Conservation (phyloP, 805 yeast genomes). For the Yamadazyma akitaensis region DNA sequence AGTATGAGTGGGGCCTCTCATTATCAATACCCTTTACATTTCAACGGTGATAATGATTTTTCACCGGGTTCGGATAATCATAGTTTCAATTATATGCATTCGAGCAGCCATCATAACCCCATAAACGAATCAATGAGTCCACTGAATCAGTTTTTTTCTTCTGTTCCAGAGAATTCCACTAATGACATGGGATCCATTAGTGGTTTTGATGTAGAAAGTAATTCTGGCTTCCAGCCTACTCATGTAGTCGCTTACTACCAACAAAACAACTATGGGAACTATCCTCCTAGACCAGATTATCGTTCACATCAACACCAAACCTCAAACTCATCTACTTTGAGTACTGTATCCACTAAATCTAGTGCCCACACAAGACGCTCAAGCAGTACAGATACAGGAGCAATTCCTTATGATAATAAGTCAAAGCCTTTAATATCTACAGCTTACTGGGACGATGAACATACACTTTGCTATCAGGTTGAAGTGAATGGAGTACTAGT, state of each 20-base stretch:
- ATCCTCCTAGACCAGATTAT: background rate
- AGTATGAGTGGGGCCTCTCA: background rate
- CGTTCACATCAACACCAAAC: conserved; percentile 8
- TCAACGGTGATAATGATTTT: background rate
- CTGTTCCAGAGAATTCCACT: background rate
- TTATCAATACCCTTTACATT: background rate
- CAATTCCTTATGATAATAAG: background rate
- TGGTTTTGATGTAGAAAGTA: background rate
- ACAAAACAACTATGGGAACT: conserved; percentile 1
- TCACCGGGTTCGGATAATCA: background rate
- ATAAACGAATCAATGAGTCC: background rate
- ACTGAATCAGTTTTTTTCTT: background rate
- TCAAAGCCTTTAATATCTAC: conserved; percentile 35
- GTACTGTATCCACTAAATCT: conserved; percentile 3
- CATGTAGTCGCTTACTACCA: background rate
- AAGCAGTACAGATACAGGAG: background rate
- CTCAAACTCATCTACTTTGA: conserved; percentile 11
- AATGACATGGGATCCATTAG: background rate
- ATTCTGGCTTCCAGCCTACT: background rate
- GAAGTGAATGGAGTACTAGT: conserved; percentile 30
- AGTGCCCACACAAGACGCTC: conserved; percentile 2
- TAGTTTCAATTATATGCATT: background rate
- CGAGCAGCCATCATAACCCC: background rate
- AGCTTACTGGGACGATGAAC: conserved; percentile 36
- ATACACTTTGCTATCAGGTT: conserved; percentile 37